A percentile compares a stretch with the other conserved stretches of the same genome.
phyloP scores from a whole-genome alignment of 768 basidiomycete genomes.

The Leucogyrophana mollusca region DNA sequence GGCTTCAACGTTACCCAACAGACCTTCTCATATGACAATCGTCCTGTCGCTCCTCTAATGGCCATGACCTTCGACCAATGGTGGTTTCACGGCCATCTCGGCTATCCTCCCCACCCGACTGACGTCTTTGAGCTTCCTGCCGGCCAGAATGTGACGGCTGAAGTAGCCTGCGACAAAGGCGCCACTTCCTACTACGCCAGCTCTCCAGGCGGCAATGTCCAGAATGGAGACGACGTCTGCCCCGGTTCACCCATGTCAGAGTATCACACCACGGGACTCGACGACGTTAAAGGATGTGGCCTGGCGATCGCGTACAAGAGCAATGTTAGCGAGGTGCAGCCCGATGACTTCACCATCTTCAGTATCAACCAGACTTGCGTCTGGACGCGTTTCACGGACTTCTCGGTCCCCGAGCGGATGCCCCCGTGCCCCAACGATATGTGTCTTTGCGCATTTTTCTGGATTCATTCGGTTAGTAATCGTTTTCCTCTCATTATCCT shows the following conservation, averaged over 20 bases:
- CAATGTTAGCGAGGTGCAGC: conserved; percentile 53
- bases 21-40: conserved; percentile 61
- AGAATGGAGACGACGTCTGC: conserved; percentile 52
- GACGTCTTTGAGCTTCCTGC: conserved; percentile 63
- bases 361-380: conserved; percentile 77
- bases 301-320: conserved; percentile 78
- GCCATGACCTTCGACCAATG: conserved; percentile 40
- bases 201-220: conserved; percentile 52
- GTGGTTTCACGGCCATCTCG: conserved; percentile 67
- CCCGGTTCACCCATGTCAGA: conserved; percentile 41
- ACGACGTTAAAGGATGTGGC: conserved; percentile 61
- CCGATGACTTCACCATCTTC: conserved; percentile 71
- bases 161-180: conserved; percentile 60
- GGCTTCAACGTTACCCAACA: conserved; percentile 65
- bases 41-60: conserved; percentile 46
- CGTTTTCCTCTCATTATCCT: too few species aligned
- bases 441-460: conserved; percentile 73
- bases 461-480: conserved; percentile 58
- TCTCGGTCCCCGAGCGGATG: conserved; percentile 64
- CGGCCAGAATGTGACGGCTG: conserved; percentile 49
- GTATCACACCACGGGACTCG: conserved; percentile 55
- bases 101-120: conserved; percentile 51
- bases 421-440: conserved; percentile 63
- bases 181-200: conserved; percentile 57
- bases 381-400: conserved; percentile 68